Evolutionary conservation across 768 basidiomycete genomes (phyloP), one percentile per base, ranked within the genome.

Genomic region (Cystobasidium tubakii): DNA sequence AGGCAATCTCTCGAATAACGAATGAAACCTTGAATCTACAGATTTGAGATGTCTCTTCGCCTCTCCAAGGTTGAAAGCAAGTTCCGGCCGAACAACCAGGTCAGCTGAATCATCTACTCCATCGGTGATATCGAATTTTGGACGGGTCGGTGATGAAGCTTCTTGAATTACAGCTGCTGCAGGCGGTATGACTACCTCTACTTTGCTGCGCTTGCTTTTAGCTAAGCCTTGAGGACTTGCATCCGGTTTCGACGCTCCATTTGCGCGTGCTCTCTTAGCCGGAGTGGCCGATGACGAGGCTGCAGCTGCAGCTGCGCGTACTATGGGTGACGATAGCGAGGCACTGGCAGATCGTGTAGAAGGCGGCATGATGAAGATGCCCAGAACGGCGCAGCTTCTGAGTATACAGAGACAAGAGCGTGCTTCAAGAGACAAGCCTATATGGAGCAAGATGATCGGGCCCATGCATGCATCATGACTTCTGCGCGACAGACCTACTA

Each of bases 41-140:
- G 76, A 69, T 70, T 87, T 86, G 36, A 94, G 85, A 78, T 94
- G 90, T 17, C 82, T 67, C 79, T 88, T 90, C 0, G 90, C 92
- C 9, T 87, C 86, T 57, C 88, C 86, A 76, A 91, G 88, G n/a
- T 86, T 85, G 82, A 94, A 94, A 6, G 85, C 85, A 39, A 93
- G 84, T 9, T 84, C 82, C 0, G 90, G 87, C 2, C 91, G 89
- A 13, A 93, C 84, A 42, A 88, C 76, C 23, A 76, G 69, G 33
- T 27, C 46, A 19, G 27, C 43, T 25, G 66, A 50, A 54, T 67
- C 66, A 34, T 65, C 63, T 12, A 31, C 15, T 29, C 57, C 57
- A 29, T 60, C 33, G 4, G 21, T 34, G 29, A 60, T 60, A 12
- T 60, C 57, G 33, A 60, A 60, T 34, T 60, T 60, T 50, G 46